Evolutionary conservation across 805 yeast genomes (phyloP).

Genomic region (Nakazawaea wickerhamii): DNA sequence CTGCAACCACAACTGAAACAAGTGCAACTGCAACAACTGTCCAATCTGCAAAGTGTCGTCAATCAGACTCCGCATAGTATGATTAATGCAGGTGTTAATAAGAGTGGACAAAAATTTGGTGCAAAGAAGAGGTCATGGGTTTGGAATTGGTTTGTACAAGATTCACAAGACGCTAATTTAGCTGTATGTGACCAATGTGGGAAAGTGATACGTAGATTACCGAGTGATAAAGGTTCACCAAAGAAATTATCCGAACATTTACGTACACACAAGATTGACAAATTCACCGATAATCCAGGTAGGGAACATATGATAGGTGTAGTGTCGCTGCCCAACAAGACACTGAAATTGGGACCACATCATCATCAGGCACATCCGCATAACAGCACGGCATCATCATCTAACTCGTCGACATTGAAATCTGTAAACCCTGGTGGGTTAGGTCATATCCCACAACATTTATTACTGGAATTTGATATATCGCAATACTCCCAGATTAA

Average conservation of each 20-base stretch:
- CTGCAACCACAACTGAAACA: not conserved
- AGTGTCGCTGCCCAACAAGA: slow-evolving; percentile 21
- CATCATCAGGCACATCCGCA: not conserved
- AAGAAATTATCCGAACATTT: slow-evolving; percentile 54
- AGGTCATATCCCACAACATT: slow-evolving; percentile 13
- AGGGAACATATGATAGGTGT: slow-evolving; percentile 33
- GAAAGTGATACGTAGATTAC: slow-evolving; percentile 39
- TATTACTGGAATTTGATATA: slow-evolving; percentile 28
- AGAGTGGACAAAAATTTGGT: slow-evolving; percentile 53
- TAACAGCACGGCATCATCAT: not conserved
- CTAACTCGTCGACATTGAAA: slow-evolving; percentile 3
- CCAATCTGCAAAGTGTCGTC: not conserved
- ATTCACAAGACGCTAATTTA: slow-evolving; percentile 37
- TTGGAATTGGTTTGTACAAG: slow-evolving; percentile 58
- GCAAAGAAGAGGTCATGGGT: slow-evolving; percentile 61
- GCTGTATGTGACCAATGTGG: slow-evolving; percentile 54
- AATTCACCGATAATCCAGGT: slow-evolving; percentile 34
- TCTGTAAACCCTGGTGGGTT: slow-evolving; percentile 11
- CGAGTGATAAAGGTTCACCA: slow-evolving; percentile 54
- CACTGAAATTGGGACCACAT: too few species aligned
- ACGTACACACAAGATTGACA: slow-evolving; percentile 45
- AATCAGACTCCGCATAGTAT: not conserved
- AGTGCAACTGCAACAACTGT: slow-evolving; percentile 1
- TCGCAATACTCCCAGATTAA: slow-evolving; percentile 38
- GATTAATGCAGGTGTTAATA: slow-evolving; percentile 25